Base-by-base conservation (phyloP, 2,329 filamentous ascomycete genomes). In the Pestalotiopsis sp. region DNA sequence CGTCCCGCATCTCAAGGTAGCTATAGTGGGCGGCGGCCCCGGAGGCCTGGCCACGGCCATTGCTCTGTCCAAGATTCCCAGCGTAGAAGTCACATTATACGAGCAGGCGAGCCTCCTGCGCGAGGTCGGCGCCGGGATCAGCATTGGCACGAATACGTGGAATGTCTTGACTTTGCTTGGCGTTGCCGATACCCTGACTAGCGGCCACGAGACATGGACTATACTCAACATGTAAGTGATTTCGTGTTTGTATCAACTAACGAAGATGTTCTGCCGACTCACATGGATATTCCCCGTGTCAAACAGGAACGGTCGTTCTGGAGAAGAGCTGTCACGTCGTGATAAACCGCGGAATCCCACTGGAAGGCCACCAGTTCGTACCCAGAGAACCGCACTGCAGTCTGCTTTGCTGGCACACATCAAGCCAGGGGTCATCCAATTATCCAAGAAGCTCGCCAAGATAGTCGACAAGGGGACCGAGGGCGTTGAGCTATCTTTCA, bases 101-200 rank as follows among this genome's bases (percentile, higher is more conserved):
- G 84, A 86, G 69, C 80, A 85, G 68, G 82, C 82, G 1, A 76
- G 70, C 6, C 75, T 81, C 20, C 73, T 86, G n/a, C 75, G 82
- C 39, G 84, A 86, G 71, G 80, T 84, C 4, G 84, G 84, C 0
- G 83, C 83, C 0, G 84, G 84, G 0, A 84, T 86, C 67, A 81
- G 78, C 60, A 81, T 86, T 17, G 79, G 80, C 1, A 75, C 79
- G 7, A 85, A 86, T 72, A 80, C 80, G 14, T 86, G 83, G 84
- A 83, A 79, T 59, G 81, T 85, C 4, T 73, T 86, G 17, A 82
- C 82, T 60, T 71, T 85, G 36, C 76, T 86, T 2, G 84, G 83
- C 11, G 83, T 80, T 2, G 82, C 80, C 4, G 77, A 82, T 59
- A 73, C 73, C 13, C 61, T 75, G 23, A 74, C 69, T 3, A 75